These are phyloP conservation scores for Datura wrightii DNA, from an alignment of 257 asterid genomes.

Conservation along the genomic window DNA sequence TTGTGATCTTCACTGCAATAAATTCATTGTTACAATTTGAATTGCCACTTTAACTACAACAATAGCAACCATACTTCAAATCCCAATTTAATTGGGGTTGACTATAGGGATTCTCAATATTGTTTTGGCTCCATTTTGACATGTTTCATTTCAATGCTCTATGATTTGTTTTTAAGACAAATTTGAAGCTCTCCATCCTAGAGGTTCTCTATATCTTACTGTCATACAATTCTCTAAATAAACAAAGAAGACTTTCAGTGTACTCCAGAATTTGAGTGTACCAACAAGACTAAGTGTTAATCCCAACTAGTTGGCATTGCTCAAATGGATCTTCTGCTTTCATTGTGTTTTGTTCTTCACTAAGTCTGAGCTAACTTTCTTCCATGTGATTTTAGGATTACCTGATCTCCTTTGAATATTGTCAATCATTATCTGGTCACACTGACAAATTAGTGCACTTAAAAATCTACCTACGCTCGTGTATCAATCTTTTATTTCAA, in stretches of 20 bases:
- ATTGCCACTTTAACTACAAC: not conserved
- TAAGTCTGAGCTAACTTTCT: slow-evolving; percentile 15
- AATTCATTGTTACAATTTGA: not conserved
- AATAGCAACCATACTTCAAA: not conserved
- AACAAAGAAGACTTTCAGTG: not conserved
- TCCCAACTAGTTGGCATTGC: not conserved
- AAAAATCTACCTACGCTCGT: not conserved
- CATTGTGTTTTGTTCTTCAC: not conserved
- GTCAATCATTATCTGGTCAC: not conserved
- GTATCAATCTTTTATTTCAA: not conserved
- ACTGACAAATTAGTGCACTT: not conserved
- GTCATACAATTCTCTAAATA: not conserved
- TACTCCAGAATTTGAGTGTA: not conserved
- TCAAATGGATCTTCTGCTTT: slow-evolving; percentile 6
- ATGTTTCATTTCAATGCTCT: not conserved
- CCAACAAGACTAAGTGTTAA: not conserved
- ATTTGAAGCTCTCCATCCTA: not conserved
- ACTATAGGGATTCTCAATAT: not conserved
- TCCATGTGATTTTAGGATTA: not conserved
- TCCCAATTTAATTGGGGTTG: not conserved
- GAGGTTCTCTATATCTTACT: not conserved
- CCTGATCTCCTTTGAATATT: not conserved
- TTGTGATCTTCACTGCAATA: not conserved
- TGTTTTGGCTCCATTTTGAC: not conserved
- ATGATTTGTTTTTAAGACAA: slow-evolving; percentile 18